Percentiles rank a stretch among this genome's conserved stretches.
Conservation (phyloP, 176 grass and related monocot species). For the Paspalum vaginatum region DNA sequence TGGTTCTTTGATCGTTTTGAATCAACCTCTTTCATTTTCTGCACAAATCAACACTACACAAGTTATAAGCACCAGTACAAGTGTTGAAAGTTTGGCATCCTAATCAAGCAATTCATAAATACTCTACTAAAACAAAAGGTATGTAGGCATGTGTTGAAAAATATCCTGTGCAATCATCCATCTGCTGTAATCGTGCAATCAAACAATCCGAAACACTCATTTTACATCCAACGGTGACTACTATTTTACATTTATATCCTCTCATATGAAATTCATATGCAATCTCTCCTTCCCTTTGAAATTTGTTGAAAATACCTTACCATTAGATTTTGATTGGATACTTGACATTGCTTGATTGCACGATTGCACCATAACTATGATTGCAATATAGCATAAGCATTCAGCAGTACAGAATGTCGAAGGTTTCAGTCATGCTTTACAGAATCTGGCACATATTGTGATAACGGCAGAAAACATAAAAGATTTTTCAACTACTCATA, state of each 20-base stretch:
- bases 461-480: not conserved
- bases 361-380: too few species aligned
- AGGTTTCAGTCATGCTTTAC: constrained; percentile 29
- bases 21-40: constrained; percentile 81
- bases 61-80: constrained; percentile 18
- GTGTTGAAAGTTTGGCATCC: not conserved
- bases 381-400: not conserved
- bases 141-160: not conserved
- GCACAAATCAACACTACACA: constrained; percentile 44
- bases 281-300: too few species aligned
- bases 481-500: not conserved
- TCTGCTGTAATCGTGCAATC: too few species aligned
- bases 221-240: too few species aligned
- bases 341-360: too few species aligned
- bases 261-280: too few species aligned
- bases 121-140: not conserved
- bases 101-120: constrained; percentile 17
- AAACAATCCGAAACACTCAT: too few species aligned
- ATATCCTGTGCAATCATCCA: too few species aligned
- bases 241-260: too few species aligned
- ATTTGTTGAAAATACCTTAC: too few species aligned
- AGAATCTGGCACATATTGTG: not conserved
- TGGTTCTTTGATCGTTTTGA: constrained; percentile 54
- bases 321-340: too few species aligned
- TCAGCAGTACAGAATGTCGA: constrained; percentile 3